Evolutionary conservation across 148 eudicot genomes (phyloP).

Genomic region (Fagopyrum homotropicum): DNA sequence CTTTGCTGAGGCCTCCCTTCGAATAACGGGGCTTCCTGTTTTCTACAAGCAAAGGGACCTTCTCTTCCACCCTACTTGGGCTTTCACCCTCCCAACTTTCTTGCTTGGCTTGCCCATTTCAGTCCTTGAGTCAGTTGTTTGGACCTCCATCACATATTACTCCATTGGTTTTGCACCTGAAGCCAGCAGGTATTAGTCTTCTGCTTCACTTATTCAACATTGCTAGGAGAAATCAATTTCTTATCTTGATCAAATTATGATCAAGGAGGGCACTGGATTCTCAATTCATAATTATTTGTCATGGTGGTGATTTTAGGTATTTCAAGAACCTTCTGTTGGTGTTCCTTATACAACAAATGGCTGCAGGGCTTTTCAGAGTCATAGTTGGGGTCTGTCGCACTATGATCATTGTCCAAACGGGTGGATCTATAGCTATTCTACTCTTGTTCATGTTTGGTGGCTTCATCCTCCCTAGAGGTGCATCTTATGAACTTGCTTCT

Average conservation of each 20-base stretch:
- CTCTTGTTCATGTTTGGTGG: slow-evolving; percentile 94
- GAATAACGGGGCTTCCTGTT: slow-evolving; percentile 61
- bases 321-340: slow-evolving; percentile 76
- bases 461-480: slow-evolving; percentile 88
- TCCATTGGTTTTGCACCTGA: slow-evolving; percentile 67
- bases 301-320: slow-evolving; percentile 37
- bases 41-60: slow-evolving; percentile 79
- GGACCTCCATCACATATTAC: slow-evolving; percentile 65
- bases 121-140: slow-evolving; percentile 50
- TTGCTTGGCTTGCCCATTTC: slow-evolving; percentile 69
- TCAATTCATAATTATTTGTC: too few species aligned
- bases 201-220: too few species aligned
- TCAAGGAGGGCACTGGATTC: too few species aligned
- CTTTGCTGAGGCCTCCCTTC: slow-evolving; percentile 61
- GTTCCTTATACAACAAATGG: slow-evolving; percentile 93
- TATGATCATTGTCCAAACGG: slow-evolving; percentile 82
- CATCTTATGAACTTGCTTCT: neutral
- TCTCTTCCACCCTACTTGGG: slow-evolving; percentile 74
- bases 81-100: slow-evolving; percentile 68
- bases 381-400: slow-evolving; percentile 77
- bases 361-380: slow-evolving; percentile 83
- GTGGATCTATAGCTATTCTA: slow-evolving; percentile 68
- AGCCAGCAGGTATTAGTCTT: slow-evolving; percentile 55
- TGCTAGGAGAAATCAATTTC: too few species aligned
- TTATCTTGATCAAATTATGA: too few species aligned